Percentiles rank a stretch among this genome's conserved stretches.
These are phyloP conservation scores for Saccharum spontaneum DNA, from an alignment of 176 grass and related monocot species.

Conservation along the genomic window DNA sequence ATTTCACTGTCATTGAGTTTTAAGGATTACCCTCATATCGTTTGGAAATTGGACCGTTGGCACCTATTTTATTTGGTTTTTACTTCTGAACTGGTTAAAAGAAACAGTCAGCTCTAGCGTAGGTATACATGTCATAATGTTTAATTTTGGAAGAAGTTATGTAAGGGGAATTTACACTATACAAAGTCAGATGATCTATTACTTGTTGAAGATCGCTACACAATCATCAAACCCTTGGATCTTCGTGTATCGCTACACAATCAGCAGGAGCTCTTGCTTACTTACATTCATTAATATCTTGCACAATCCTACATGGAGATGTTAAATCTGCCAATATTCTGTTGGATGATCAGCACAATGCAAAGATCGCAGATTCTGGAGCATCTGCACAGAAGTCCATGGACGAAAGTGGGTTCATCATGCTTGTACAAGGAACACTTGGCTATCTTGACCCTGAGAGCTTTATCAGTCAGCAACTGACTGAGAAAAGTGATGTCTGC, in stretches of 20 bases:
- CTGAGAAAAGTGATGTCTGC: conserved; percentile 78
- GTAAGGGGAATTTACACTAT: no score
- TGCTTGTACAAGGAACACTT: conserved; percentile 66
- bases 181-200: no score
- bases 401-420: conserved; percentile 56
- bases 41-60: no score
- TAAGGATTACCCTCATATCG: no score
- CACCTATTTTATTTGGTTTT: no score
- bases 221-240: background rate
- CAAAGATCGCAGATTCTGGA: conserved; percentile 59
- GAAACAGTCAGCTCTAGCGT: no score
- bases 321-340: conserved; percentile 57
- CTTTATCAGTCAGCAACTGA: conserved; percentile 52
- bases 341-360: conserved; percentile 38
- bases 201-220: no score
- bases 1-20: no score
- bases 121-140: no score
- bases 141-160: no score
- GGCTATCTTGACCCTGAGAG: conserved; percentile 70
- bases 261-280: conserved; percentile 47
- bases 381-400: conserved; percentile 53
- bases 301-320: conserved; percentile 45
- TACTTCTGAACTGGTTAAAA: no score
- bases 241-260: conserved; percentile 43
- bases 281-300: conserved; percentile 41